Base-by-base conservation (phyloP, 805 yeast genomes). In the Nakazawaea molendinolei region DNA sequence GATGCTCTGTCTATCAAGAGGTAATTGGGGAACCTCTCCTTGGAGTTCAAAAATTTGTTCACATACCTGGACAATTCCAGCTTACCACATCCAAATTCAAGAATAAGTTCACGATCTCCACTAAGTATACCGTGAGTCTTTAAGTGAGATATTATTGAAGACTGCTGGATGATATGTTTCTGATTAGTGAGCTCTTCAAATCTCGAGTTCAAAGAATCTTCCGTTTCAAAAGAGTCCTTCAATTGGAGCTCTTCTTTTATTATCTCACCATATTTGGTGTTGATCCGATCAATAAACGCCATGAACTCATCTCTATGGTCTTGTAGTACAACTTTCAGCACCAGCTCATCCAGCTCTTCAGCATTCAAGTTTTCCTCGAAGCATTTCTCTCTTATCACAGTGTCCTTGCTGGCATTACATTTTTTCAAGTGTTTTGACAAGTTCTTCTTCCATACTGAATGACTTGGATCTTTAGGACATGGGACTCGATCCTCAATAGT, bases 71-170 rank as follows among this genome's bases (percentile, higher is more conserved):
- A 71, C 17, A 87, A 65, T 51, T 89, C 96, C 2, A 85, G 95
- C 44, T 89, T 72, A 0, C 97, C 97, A 54, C 95, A 84, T 1
- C 97, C 97, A 63, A 86, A 86, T 56, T 87, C 97, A 20, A 82
- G 52, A 8, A 36, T 20, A 19, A 50, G 75, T 58, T 24, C 47
- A 36, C 3, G 46, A 40, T 2, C 52, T 27, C 1, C 56, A 53
- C 25, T 80, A 57, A 6, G 79, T 50, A 0, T 51, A 51, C 12
- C 55, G 44, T 4, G 56, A 52, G 17, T 36, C 3, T 67, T 62
- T 48, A 87, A 54, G 43, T 82, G 82, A 2, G 84, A 86, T 12
- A 84, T 80, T 40, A 87, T 53, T 2, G 94, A 81, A 0, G 87
- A 69, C 53, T 87, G 97, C 53, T 87, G 97, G 3, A 69, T 52